These are phyloP conservation scores for Aureobasidium sp. DNA, from an alignment of 2,329 filamentous ascomycete genomes.

Conservation along the genomic window DNA sequence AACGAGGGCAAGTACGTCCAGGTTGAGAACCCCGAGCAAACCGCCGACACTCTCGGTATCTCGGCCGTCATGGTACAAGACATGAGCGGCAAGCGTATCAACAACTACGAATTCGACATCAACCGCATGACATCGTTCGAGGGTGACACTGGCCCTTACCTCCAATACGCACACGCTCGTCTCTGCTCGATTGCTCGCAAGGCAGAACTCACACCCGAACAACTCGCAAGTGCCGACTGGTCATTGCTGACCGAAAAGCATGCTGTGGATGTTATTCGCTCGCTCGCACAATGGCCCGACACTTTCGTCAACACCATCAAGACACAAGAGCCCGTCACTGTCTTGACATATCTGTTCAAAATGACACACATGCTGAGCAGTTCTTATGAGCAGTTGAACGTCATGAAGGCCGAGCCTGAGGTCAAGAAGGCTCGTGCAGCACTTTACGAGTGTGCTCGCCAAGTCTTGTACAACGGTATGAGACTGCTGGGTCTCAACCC, in stretches of 20 bases:
- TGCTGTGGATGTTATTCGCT: constrained; percentile 63
- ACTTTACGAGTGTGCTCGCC: constrained; percentile 66
- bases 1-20: constrained; percentile 87
- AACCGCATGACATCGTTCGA: constrained; percentile 77
- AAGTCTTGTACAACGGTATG: constrained; percentile 78
- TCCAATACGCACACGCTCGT: constrained; percentile 75
- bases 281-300: constrained; percentile 78
- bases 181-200: constrained; percentile 54
- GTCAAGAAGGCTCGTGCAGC: constrained; percentile 65
- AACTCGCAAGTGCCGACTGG: constrained; percentile 57
- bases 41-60: constrained; percentile 84
- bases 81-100: constrained; percentile 82
- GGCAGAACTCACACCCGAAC: constrained; percentile 39
- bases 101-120: constrained; percentile 67
- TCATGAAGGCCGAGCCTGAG: constrained; percentile 69
- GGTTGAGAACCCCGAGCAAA: constrained; percentile 71
- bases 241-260: constrained; percentile 62
- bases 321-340: constrained; percentile 66
- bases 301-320: constrained; percentile 76
- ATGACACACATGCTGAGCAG: constrained; percentile 74
- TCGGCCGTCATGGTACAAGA: constrained; percentile 97
- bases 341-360: constrained; percentile 71
- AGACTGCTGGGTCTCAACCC: constrained; percentile 67
- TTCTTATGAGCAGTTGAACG: constrained; percentile 68
- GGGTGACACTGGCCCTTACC: constrained; percentile 75